Evolutionary conservation across 352 stramenopile genomes (phyloP).

Genomic region (Globisporangium cylindrosporum): DNA sequence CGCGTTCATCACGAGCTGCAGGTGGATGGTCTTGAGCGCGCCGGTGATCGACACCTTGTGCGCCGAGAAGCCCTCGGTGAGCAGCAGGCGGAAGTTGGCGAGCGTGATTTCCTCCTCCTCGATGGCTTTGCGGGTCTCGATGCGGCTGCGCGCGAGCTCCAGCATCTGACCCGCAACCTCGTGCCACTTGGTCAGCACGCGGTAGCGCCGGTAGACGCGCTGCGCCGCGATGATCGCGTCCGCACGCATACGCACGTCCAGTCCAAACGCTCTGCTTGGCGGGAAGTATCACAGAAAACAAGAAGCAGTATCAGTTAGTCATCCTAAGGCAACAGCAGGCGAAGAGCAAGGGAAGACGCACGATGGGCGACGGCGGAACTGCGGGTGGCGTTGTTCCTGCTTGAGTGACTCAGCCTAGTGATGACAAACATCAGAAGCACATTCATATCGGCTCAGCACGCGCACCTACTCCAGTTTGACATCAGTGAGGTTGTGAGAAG

Average conservation of each 20-base stretch:
- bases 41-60: constrained; percentile 74
- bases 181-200: constrained; percentile 38
- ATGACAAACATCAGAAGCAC: neutral
- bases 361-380: constrained; percentile 28
- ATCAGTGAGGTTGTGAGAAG: neutral
- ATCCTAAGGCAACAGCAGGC: neutral
- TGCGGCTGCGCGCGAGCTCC: constrained; percentile 33
- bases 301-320: neutral
- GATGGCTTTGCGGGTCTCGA: constrained; percentile 20
- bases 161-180: constrained; percentile 35
- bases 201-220: constrained; percentile 44
- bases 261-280: constrained; percentile 16
- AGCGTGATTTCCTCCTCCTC: constrained; percentile 48
- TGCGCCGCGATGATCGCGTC: constrained; percentile 27
- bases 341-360: constrained; percentile 15
- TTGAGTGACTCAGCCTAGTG: constrained; percentile 35
- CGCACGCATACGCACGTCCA: constrained; percentile 19
- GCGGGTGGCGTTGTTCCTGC: constrained; percentile 36
- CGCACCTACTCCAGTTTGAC: neutral
- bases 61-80: constrained; percentile 51
- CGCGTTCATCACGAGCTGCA: constrained; percentile 46
- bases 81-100: constrained; percentile 46
- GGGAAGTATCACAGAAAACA: neutral
- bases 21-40: constrained; percentile 58
- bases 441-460: neutral